Evolutionary conservation across 208 protist genomes (phyloP), one percentile per base, ranked within the genome.

Genomic region (Acanthamoeba rhysodes): DNA sequence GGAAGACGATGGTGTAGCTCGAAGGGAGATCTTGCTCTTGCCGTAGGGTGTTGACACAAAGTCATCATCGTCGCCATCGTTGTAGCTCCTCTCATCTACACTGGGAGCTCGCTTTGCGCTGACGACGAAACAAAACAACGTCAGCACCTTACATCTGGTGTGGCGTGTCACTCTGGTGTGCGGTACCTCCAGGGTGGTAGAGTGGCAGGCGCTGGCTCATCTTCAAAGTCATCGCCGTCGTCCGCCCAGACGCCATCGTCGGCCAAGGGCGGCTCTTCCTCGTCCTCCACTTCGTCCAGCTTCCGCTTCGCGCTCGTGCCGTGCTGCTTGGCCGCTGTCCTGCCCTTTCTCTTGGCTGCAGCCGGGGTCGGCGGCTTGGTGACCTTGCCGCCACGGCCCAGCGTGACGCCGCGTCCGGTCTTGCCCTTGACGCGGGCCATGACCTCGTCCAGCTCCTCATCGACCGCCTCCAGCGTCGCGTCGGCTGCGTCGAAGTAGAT

Each of bases 401-500:
- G 20, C 9, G 27, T 16, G 24, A 88, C 80, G 27, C 80, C 80
- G 20, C 80, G 80, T 27, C 50, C 80, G 53, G 72, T 82, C 20
- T 64, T 55, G 50, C 24, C 50, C n/a, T 64, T 88, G 50, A 48
- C 32, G 72, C 72, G 16, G 6, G 16, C 72, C 37, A 82, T 41
- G 72, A 64, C 50, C 50, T 88, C 12, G 45, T 45, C 50, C 80
- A 88, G 53, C 53, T 88, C 80, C 34, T 88, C 80, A 5, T 37
- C 80, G 4, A 27, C 80, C 7, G 80, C 80, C 80, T 88, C 50
- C 12, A 88, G 50, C n/a, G 80, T 41, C 50, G 22, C 6, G 20
- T 88, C 53, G 80, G 80, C 34, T 4, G 80, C 50, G n/a, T 88
- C 80, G 24, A 88, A 88, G 53, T 88, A 88, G 80, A 88, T 88